Percentiles rank a stretch among this genome's conserved stretches.
Evolutionary conservation across 192 early-diverging fungal species (phyloP).

Genomic region (Backusella psychrophila): DNA sequence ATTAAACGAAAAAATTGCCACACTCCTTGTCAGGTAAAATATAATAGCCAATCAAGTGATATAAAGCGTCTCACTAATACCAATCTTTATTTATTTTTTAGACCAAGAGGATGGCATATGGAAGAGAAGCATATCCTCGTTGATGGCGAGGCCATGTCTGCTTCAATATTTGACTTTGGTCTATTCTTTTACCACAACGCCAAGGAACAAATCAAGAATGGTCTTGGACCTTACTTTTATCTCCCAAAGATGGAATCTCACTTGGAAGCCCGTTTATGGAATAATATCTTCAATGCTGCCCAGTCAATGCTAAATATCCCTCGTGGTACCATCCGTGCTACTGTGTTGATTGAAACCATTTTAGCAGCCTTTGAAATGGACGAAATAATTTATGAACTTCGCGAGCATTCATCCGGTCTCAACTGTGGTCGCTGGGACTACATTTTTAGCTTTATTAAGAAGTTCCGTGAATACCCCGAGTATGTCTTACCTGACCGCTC

Average conservation of each 20-base stretch:
- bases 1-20: slow-evolving; percentile 84
- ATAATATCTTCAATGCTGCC: slow-evolving; percentile 90
- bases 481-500: slow-evolving; percentile 89
- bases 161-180: slow-evolving; percentile 95
- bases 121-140: slow-evolving; percentile 92
- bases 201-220: slow-evolving; percentile 71
- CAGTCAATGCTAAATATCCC: slow-evolving; percentile 87
- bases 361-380: slow-evolving; percentile 98
- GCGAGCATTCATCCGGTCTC: slow-evolving; percentile 94
- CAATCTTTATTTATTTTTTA: slow-evolving; percentile 14
- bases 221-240: slow-evolving; percentile 97
- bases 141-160: slow-evolving; percentile 88
- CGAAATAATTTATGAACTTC: slow-evolving; percentile 98
- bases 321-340: slow-evolving; percentile 93
- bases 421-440: slow-evolving; percentile 99
- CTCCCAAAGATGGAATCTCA: slow-evolving; percentile 98
- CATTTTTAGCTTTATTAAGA: slow-evolving; percentile 98
- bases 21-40: slow-evolving; percentile 78
- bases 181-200: slow-evolving; percentile 99
- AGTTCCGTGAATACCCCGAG: slow-evolving; percentile 84
- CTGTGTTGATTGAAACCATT: slow-evolving; percentile 97
- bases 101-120: slow-evolving; percentile 98
- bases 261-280: slow-evolving; percentile 96
- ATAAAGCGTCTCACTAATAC: not conserved
- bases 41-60: not conserved